Conservation (phyloP, 2,329 filamentous ascomycete species). For the Bipolaris cookei region DNA sequence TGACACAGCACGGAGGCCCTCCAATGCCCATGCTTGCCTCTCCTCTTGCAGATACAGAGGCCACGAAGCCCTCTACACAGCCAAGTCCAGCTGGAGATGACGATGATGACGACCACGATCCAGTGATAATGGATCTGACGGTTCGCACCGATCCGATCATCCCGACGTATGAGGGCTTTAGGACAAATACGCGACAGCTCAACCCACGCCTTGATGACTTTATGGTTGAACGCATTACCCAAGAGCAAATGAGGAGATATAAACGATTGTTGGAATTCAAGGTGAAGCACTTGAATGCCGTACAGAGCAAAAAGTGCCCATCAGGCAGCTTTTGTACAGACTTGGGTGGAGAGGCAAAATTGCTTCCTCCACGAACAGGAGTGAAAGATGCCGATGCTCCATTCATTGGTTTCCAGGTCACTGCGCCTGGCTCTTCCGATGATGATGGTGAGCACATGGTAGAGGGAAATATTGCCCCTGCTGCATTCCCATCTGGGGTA, state of each 20-base stretch:
- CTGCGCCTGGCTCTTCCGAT: constrained; percentile 63
- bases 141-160: constrained; percentile 71
- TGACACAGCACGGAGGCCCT: constrained; percentile 64
- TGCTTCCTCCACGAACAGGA: constrained; percentile 66
- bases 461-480: constrained; percentile 72
- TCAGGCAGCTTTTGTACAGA: constrained; percentile 69
- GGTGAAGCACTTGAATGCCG: constrained; percentile 70
- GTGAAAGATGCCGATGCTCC: constrained; percentile 65
- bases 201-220: constrained; percentile 74
- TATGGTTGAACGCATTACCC: constrained; percentile 79
- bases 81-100: constrained; percentile 49
- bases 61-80: constrained; percentile 40
- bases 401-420: constrained; percentile 61
- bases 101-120: constrained; percentile 57
- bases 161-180: constrained; percentile 78
- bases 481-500: constrained; percentile 80
- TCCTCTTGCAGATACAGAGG: constrained; percentile 50
- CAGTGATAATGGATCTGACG: constrained; percentile 66
- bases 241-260: constrained; percentile 80
- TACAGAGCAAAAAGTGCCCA: constrained; percentile 64
- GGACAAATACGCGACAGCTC: constrained; percentile 71
- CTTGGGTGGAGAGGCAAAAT: constrained; percentile 68
- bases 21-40: constrained; percentile 63
- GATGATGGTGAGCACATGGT: constrained; percentile 69
- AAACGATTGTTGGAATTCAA: constrained; percentile 75